Base-by-base conservation (phyloP, 75 land plant genomes). In the Larix kaempferi region DNA sequence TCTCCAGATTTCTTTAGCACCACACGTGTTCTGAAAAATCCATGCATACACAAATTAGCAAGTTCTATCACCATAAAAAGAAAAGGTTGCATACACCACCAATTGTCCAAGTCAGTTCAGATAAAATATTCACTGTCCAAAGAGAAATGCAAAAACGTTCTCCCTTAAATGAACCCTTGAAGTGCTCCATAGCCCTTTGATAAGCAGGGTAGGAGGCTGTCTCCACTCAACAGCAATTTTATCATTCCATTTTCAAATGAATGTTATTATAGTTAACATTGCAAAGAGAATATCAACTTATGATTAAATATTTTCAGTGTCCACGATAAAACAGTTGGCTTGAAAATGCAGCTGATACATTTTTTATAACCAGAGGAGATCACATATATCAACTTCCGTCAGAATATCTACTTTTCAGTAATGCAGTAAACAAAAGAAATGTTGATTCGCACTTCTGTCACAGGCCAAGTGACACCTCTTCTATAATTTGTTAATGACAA, bases 1-100 rank as follows among this genome's bases (percentile, higher is more conserved):
- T 89, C 91, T n/a, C 93, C 93, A 78, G 89, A 89, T 76, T 78
- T 89, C 80, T 98, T 98, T 26, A 98, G 87, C 52, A 83, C 81
- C 33, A 98, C 98, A 39, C 92, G 90, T 55, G 98, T 95, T 79
- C 99, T 95, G 89, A 78, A 86, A 63, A 64, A 76, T 33, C 57
- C 60, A 72, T 11, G 29, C 49, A 52, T 3, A 71, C 19, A 78
- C 7, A 76, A 49, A 55, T 56, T 60, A 69, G 22, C 22, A 37
- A 21, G 49, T 41, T 69, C 72, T 21, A 69, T 41, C 44, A 69
- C n/a, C 11, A 19, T 37, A 44, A 69, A 69, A 69, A 69, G 35
- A 1, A 41, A 12, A 39, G 37, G 52, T 21, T 69, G 26, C 41
- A 19, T 39, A 41, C 10, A 52, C 72, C n/a, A 39, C 72, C 22